Percentiles rank a stretch among this genome's conserved stretches.
Evolutionary conservation across 371 early-diverging fungal genomes (phyloP).

Genomic region (Mucor plumbeus): DNA sequence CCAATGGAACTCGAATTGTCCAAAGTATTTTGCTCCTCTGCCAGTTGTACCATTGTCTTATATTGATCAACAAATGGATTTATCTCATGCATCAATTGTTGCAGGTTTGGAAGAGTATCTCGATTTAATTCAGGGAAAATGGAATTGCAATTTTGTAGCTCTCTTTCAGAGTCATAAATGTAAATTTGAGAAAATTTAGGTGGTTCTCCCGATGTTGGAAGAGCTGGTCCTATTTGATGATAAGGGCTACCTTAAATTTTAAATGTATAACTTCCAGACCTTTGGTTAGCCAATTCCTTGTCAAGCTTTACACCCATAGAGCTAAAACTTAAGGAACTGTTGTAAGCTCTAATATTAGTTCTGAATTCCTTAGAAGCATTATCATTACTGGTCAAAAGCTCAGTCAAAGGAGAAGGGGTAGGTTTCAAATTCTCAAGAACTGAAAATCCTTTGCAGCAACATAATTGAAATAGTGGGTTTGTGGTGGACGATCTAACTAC

Average conservation of each 20-base stretch:
- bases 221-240: background rate
- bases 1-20: too few species aligned
- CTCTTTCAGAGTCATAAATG: constrained; percentile 19
- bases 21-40: background rate
- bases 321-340: constrained; percentile 22
- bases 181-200: constrained; percentile 20
- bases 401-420: too few species aligned
- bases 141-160: background rate
- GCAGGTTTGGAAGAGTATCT: too few species aligned
- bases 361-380: background rate
- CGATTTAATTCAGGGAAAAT: too few species aligned
- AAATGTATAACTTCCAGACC: too few species aligned
- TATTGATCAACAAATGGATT: background rate
- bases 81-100: background rate
- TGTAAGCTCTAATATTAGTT: constrained; percentile 23
- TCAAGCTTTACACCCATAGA: constrained; percentile 23
- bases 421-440: too few species aligned
- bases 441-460: too few species aligned
- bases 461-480: too few species aligned
- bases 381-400: background rate
- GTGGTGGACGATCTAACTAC: too few species aligned
- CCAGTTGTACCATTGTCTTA: background rate
- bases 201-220: background rate
- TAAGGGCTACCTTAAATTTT: too few species aligned
- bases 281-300: constrained; percentile 2